Base-by-base conservation (phyloP, 2,329 filamentous ascomycete species). In the Scedosporium aurantiacum region DNA sequence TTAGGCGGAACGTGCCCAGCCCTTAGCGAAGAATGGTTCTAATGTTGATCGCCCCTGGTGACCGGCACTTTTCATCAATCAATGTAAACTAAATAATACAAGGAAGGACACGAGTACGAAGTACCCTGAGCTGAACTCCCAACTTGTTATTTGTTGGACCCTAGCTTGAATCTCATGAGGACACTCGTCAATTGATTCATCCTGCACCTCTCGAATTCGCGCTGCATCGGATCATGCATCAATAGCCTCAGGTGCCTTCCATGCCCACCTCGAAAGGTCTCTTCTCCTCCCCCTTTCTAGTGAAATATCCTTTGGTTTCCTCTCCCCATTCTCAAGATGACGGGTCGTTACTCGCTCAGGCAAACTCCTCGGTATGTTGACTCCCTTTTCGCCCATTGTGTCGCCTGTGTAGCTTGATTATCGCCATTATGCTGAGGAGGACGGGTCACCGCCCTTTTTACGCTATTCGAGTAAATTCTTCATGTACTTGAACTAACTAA, bases 301-400 rank as follows among this genome's bases (percentile, higher is more conserved):
- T 52, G n/a, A 52, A 4, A 21, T 57, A 32, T 14, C 25, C n/a
- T 21, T 7, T 57, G 16, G 23, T 16, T 16, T 23, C 14, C 28
- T 57, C 27, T 40, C n/a, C 37, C 23, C 27, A 47, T 57, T 27
- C 40, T 37, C 66, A 70, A 64, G 28, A 75, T 75, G 73, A 70
- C 73, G 47, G 68, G 67, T 60, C 71, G 73, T 64, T 75, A 75
- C 66, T 75, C 73, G 57, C 64, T 75, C 59, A 69, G 73, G 63
- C 70, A 74, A 63, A 73, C 73, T 52, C 73, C 73, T 32, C 72
- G 71, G 73, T 75, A 67, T 60, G 72, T 66, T 21, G 21, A 40
- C 41, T 8, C 14, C 2, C 54, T 37, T 41, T 5, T 14, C 52
- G 12, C 16, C 6, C 25, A n/a, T 37, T 45, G 43, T 4, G 43